Conservation (phyloP, 306 rosid genomes). For the Castanopsis chinensis region DNA sequence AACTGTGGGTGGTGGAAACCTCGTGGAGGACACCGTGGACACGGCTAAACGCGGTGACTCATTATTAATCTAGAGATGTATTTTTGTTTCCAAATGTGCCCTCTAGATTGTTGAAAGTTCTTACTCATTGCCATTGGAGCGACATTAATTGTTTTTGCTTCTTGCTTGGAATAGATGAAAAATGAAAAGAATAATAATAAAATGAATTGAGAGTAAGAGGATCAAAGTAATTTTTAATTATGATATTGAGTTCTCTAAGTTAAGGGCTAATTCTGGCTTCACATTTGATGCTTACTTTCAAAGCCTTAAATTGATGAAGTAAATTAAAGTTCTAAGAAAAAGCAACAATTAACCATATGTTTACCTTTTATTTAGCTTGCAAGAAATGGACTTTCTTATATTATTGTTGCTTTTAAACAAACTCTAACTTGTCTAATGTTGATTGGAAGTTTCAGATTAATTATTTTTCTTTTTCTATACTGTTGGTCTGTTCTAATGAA, state of each 20-base stretch:
- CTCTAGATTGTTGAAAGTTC: not conserved
- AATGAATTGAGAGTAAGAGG: too few species aligned
- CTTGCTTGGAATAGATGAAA: not conserved
- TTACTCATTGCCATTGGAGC: not conserved
- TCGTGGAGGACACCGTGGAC: not conserved
- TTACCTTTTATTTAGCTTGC: not conserved
- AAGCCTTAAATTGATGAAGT: not conserved
- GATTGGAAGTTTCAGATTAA: not conserved
- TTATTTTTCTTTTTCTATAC: not conserved
- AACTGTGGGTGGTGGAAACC: conserved; percentile 12
- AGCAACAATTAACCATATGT: not conserved
- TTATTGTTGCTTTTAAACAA: not conserved
- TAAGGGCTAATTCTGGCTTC: not conserved
- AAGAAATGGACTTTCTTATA: not conserved
- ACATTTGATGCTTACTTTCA: not conserved
- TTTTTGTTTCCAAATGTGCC: not conserved
- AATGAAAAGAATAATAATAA: too few species aligned
- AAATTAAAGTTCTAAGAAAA: not conserved
- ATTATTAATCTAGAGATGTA: conserved; percentile 6
- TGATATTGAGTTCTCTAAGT: too few species aligned
- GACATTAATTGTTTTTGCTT: not conserved
- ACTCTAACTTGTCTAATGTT: not conserved
- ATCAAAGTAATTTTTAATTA: too few species aligned
- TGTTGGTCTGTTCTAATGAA: not conserved
- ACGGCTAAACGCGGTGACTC: conserved; percentile 29